These are phyloP conservation scores for Skeletonema potamos DNA, from an alignment of 108 stramenopile species.

Conservation along the genomic window DNA sequence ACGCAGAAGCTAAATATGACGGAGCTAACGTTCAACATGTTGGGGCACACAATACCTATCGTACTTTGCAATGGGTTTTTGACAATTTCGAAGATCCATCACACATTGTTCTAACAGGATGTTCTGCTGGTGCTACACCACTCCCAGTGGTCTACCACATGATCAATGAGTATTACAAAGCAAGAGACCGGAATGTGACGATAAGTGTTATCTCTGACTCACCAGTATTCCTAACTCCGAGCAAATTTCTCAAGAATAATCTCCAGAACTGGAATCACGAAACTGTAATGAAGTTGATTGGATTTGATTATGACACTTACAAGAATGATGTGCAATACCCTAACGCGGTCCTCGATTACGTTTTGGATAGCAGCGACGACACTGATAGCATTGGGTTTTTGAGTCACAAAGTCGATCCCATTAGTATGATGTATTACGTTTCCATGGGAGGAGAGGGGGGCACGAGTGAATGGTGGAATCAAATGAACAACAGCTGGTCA, in stretches of 20 bases:
- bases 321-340: constrained; percentile 31
- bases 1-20: constrained; percentile 3
- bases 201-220: constrained; percentile 48
- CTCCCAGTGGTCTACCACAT: constrained; percentile 49
- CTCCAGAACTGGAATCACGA: constrained; percentile 43
- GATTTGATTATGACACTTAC: constrained; percentile 46
- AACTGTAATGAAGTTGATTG: constrained; percentile 41
- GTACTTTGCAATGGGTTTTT: constrained; percentile 47
- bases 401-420: constrained; percentile 43
- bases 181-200: constrained; percentile 6
- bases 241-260: constrained; percentile 45
- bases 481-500: constrained; percentile 29
- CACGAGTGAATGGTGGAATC: constrained; percentile 33
- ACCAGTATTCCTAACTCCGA: constrained; percentile 53
- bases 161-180: constrained; percentile 39
- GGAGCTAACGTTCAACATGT: constrained; percentile 24
- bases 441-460: constrained; percentile 39
- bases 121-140: constrained; percentile 56
- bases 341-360: constrained; percentile 39
- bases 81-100: constrained; percentile 48
- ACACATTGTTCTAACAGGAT: constrained; percentile 51
- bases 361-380: constrained; percentile 33
- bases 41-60: constrained; percentile 44
- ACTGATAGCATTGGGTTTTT: constrained; percentile 42
- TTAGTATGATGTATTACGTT: constrained; percentile 42